A percentile compares a stretch with the other conserved stretches of the same genome.
phyloP scores from a whole-genome alignment of 805 yeast genomes.

The Ogataea chonburiensis region DNA sequence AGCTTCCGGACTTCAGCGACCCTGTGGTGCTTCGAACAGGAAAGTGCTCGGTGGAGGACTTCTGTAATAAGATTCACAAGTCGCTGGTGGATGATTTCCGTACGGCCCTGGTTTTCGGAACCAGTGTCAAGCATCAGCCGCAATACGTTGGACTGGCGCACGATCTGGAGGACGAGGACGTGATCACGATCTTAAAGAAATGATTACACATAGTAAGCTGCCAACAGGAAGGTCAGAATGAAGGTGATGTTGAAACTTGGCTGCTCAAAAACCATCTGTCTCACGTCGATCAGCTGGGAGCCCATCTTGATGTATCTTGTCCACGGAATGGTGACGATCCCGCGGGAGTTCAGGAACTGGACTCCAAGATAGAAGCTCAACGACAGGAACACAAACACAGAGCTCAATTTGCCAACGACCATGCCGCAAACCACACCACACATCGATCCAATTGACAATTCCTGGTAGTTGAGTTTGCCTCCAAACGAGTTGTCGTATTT shows the following conservation, averaged over 20 bases:
- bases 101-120: constrained; percentile 89
- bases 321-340: constrained; percentile 47
- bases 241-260: constrained; percentile 64
- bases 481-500: constrained; percentile 38
- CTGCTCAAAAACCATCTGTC: constrained; percentile 52
- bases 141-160: constrained; percentile 91
- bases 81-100: constrained; percentile 90
- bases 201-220: constrained; percentile 49
- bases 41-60: constrained; percentile 86
- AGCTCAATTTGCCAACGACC: constrained; percentile 58
- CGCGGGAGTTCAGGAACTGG: constrained; percentile 58
- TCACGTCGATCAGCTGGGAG: constrained; percentile 42
- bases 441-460: constrained; percentile 62
- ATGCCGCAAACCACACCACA: constrained; percentile 59
- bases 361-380: constrained; percentile 43
- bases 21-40: constrained; percentile 89
- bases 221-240: constrained; percentile 51
- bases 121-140: constrained; percentile 96
- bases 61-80: constrained; percentile 95
- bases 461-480: constrained; percentile 56
- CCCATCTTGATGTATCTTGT: constrained; percentile 38
- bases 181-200: constrained; percentile 88
- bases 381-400: constrained; percentile 49
- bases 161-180: constrained; percentile 90
- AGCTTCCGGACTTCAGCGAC: constrained; percentile 87